Evolutionary conservation across 73 alveolate species (phyloP), one percentile per base, ranked within the genome.

Genomic region (Diophrys sp.): DNA sequence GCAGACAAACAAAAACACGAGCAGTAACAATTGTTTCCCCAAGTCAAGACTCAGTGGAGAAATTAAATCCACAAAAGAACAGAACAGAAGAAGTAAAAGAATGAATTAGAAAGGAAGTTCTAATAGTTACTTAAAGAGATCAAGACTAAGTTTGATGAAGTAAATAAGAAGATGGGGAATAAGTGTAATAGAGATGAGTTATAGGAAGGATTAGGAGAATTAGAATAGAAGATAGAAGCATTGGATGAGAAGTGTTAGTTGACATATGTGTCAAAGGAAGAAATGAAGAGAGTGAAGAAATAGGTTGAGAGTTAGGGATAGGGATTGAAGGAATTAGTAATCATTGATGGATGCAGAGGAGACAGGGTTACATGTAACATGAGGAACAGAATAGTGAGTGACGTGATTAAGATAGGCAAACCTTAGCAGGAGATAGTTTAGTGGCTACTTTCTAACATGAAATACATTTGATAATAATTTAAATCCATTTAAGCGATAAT

Each of bases 201-300:
- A 44, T 5, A 5, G 5, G 62, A 44, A 11, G 18, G n/a, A 11
- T 44, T 44, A 44, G 5, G n/a, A 5, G 62, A 44, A 5, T 18
- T 44, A 11, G 62, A 44, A 18, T 18, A 44, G 18, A 44, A 18
- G 18, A 44, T 44, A 44, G 18, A 44, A 5, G 18, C 5, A 5
- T 44, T 44, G 18, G 62, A 44, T 18, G 18, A 5, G 18, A 44
- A 44, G 18, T 44, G 62, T 18, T 5, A 44, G 62, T 11, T 11
- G 18, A 44, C 62, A 5, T 44, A 44, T 18, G 62, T 18, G 18
- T 11, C 62, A 44, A 44, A 44, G 31, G 69, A 56, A 74, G 79
- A 89, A 78, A 75, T 89, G 82, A 93, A 85, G 71, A 84, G 87
- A 30, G 87, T 79, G 75, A 34, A 82, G 14, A 89, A 89, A 67